phyloP scores from a whole-genome alignment of 495 filamentous ascomycete genomes.

The Daldinia decipiens region DNA sequence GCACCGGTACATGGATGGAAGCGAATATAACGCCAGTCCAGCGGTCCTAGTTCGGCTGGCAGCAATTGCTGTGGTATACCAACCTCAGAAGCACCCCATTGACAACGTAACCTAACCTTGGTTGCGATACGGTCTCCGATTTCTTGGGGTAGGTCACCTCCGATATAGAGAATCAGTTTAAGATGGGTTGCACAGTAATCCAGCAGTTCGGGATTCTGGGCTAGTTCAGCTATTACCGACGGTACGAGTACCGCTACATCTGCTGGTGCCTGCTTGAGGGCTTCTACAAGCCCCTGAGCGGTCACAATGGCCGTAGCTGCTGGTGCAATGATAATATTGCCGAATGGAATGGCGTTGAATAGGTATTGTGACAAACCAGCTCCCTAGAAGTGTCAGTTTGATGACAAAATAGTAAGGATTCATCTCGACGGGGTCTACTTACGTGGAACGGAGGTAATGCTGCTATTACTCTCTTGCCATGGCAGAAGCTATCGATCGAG shows the following conservation, averaged over 20 bases:
- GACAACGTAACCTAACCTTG: background rate
- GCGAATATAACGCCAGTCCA: background rate
- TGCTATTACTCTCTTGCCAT: background rate
- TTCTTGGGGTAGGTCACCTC: background rate
- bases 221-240: background rate
- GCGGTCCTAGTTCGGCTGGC: background rate
- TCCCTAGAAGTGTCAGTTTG: background rate
- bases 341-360: background rate
- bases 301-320: background rate
- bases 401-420: background rate
- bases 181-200: background rate
- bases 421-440: background rate
- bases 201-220: background rate
- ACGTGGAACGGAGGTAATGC: background rate
- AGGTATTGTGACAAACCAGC: background rate
- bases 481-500: background rate
- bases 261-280: background rate
- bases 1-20: background rate
- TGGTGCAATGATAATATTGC: background rate
- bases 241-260: background rate
- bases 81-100: background rate
- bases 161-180: background rate
- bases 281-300: background rate
- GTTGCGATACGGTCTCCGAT: background rate
- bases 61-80: background rate